Evolutionary conservation across 108 stramenopile species (phyloP), one percentile per base, ranked within the genome.

Genomic region (Halocafeteria seosinensis): DNA sequence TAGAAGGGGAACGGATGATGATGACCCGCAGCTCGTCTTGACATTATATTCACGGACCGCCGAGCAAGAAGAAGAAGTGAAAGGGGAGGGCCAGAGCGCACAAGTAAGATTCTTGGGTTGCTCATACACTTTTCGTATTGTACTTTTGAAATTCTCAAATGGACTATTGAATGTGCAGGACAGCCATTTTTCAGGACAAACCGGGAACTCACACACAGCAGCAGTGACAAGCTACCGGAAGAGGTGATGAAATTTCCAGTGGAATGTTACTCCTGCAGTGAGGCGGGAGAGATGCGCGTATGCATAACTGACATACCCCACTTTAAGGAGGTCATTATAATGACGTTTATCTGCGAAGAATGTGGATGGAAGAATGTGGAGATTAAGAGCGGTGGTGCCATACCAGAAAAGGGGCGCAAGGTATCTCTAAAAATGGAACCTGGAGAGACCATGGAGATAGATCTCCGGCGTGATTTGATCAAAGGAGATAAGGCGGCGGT

Each of bases 281-380:
- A 23, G 1, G 55, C 37, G 32, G 81, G 76, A 1, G 67, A 72
- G 32, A 37, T 62, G 25, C 33, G 75, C n/a, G 89, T 85, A 73
- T 88, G 87, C 63, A 36, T 87, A 21, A 80, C 85, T 6, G 64
- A 87, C 64, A 85, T 95, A 61, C 93, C 93, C 17, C 86, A 90
- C 68, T 95, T 95, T 72, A 89, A 91, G 77, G 87, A 92, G 58
- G 67, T 87, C 37, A 79, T 95, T 42, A 80, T 95, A 64, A 92
- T 92, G 89, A 66, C 73, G 34, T 73, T 90, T 55, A 37, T 73
- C 34, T 95, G 93, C 75, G 85, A 81, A 25, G 12, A 71, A 3
- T 95, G 93, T 76, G 93, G 93, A 29, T 90, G 74, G 55, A 72
- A 69, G 55, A 76, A 70, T 31, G 88, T 80, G 17, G 72, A 71